Base-by-base conservation (phyloP, 352 stramenopile species). In the Pythium biforme region DNA sequence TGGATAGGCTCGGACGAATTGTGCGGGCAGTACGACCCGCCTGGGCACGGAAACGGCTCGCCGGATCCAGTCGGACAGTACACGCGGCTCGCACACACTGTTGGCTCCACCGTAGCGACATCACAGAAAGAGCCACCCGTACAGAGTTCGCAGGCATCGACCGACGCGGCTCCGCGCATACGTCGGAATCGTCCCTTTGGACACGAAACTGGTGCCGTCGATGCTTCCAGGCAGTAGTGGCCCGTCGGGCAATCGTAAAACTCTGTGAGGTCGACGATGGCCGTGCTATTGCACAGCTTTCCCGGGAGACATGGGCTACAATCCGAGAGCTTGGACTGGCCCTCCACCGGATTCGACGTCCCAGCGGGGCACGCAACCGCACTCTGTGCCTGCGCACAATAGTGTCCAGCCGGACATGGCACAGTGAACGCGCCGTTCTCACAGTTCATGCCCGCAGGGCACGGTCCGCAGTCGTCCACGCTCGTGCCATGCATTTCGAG, bases 361-460 rank as follows among this genome's bases (percentile, higher is more conserved):
- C 78, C 86, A 25, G 60, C 47, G 1, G 77, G 83, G 69, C 81
- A 94, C 11, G 64, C 56, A 7, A 80, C 31, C n/a, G 75, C 72
- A 34, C 76, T 81, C 41, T 80, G 43, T 17, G 62, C 74, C 39
- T 79, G 75, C 0, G 75, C 46, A 17, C 80, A 92, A 41, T 85
- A 91, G 9, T 70, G 79, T 3, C 85, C 85, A 17, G 76, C 67
- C 3, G 86, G 81, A 59, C 89, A 97, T 1, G 63, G 53, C 12
- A 87, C 68, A 1, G 80, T 93, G 12, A 70, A 68, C 2, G 81
- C 84, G 8, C 89, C 88, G 22, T 86, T 76, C 5, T 82, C 69
- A 47, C 94, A 98, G 41, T 79, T 96, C 66, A 86, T 94, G 6
- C 93, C 92, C 15, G 82, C 79, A n/a, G 86, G 79, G 66, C 92